Conservation (phyloP, 2,329 filamentous ascomycete species). For the Cercospora beticola region DNA sequence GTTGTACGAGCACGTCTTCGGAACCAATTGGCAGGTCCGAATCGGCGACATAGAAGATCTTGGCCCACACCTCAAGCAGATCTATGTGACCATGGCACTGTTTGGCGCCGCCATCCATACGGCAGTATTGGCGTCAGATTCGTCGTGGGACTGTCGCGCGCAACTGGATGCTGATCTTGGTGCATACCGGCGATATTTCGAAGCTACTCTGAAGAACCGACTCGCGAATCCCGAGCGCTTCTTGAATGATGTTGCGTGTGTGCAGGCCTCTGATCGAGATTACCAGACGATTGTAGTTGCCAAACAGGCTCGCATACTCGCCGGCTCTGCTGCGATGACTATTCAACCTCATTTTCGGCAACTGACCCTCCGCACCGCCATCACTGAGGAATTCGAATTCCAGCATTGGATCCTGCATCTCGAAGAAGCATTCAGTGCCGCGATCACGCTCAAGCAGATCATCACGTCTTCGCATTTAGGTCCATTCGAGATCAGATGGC, state of each 20-base stretch:
- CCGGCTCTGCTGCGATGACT: background rate
- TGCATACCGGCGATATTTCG: background rate
- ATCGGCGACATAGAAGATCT: background rate
- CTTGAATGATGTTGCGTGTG: background rate
- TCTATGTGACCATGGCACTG: background rate
- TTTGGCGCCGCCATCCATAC: background rate
- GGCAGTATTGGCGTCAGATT: background rate
- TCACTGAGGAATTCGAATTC: too few relatives aligned
- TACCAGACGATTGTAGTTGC: background rate
- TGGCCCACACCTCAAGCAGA: background rate
- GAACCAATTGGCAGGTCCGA: background rate
- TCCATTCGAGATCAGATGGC: slow-evolving; percentile 4
- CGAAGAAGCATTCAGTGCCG: slow-evolving; percentile 6
- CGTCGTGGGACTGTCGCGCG: background rate
- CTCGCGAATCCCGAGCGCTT: background rate
- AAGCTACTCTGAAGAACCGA: background rate
- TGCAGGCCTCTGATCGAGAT: slow-evolving; percentile 5
- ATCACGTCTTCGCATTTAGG: background rate
- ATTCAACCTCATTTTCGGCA: slow-evolving; percentile 9
- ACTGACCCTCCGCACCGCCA: background rate
- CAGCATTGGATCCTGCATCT: slow-evolving; percentile 9
- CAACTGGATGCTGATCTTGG: background rate
- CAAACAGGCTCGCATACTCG: background rate
- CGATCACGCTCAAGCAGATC: slow-evolving; percentile 16
- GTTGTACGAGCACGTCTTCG: background rate